A percentile compares a stretch with the other conserved stretches of the same genome.
These are phyloP conservation scores for Pythium vanterpoolii DNA, from an alignment of 352 stramenopile species.

Conservation along the genomic window DNA sequence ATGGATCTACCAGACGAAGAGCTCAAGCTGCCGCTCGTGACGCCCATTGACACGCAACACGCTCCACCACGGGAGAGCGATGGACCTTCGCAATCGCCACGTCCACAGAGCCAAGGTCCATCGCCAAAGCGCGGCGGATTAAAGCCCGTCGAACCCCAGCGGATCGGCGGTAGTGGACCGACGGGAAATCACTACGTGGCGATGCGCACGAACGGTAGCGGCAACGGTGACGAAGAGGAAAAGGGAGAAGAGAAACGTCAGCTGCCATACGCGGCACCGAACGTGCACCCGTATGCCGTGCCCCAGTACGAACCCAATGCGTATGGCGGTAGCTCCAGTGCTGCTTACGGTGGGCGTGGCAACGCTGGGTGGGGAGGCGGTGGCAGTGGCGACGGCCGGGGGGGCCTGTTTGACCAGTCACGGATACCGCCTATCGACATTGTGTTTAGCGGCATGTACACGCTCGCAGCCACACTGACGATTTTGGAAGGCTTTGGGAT, in stretches of 20 bases:
- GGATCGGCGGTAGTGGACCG: neutral
- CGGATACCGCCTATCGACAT: slow-evolving; percentile 68
- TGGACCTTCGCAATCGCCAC: slow-evolving; percentile 12
- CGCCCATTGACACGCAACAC: slow-evolving; percentile 16
- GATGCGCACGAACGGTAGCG: slow-evolving; percentile 26
- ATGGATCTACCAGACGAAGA: slow-evolving; percentile 79
- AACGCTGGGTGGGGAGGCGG: slow-evolving; percentile 30
- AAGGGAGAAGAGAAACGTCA: slow-evolving; percentile 37
- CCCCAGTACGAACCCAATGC: slow-evolving; percentile 70
- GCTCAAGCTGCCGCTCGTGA: slow-evolving; percentile 71
- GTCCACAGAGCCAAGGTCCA: slow-evolving; percentile 4
- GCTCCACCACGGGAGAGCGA: neutral
- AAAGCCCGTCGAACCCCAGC: slow-evolving; percentile 22
- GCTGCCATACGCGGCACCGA: slow-evolving; percentile 66
- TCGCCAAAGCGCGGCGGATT: slow-evolving; percentile 22
- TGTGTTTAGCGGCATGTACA: slow-evolving; percentile 86
- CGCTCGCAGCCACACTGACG: slow-evolving; percentile 71
- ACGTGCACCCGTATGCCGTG: slow-evolving; percentile 79
- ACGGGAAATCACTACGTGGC: slow-evolving; percentile 34
- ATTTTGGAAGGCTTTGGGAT: slow-evolving; percentile 85
- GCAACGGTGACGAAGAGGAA: slow-evolving; percentile 53
- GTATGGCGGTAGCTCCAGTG: no score
- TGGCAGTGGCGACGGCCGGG: slow-evolving; percentile 22
- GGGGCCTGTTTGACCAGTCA: slow-evolving; percentile 39
- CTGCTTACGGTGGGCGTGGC: slow-evolving; percentile 39